phyloP scores from a whole-genome alignment of 1,139 yeast species.

The Magnusiomyces suaveolens region DNA sequence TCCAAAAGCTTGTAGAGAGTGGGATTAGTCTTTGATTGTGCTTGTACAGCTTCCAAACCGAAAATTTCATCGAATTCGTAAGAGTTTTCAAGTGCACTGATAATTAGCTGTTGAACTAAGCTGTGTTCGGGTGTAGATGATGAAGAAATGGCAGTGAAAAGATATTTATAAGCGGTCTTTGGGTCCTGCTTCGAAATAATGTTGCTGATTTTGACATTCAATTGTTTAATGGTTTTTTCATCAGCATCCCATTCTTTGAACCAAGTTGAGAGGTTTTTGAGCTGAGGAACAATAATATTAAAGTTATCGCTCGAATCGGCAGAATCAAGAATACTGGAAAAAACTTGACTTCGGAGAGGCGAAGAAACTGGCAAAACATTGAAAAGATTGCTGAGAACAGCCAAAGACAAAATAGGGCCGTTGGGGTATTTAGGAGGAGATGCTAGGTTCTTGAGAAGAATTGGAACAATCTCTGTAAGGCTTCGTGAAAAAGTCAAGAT shows the following conservation, averaged over 20 bases:
- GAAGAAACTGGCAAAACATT: conserved; percentile 32
- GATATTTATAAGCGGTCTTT: conserved; percentile 25
- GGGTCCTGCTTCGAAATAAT: conserved; percentile 22
- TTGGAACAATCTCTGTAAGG: conserved; percentile 28
- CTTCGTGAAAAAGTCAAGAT: conserved; percentile 32
- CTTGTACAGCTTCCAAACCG: conserved; percentile 29
- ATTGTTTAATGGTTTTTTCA: conserved; percentile 23
- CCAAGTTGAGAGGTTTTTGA: conserved; percentile 34
- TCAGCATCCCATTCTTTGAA: conserved; percentile 32
- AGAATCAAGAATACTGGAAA: conserved; percentile 30
- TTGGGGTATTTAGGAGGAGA: conserved; percentile 24
- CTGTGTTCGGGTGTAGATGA: conserved; percentile 19
- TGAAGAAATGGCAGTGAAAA: conserved; percentile 26
- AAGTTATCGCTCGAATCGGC: conserved; percentile 29
- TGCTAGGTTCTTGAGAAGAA: conserved; percentile 28
- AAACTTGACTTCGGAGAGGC: conserved; percentile 28
- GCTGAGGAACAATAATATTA: conserved; percentile 32
- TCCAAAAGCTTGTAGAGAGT: conserved; percentile 26
- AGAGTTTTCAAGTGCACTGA: conserved; percentile 23
- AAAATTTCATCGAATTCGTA: conserved; percentile 32
- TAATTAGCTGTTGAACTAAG: conserved; percentile 25
- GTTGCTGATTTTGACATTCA: conserved; percentile 26
- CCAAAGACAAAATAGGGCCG: conserved; percentile 29
- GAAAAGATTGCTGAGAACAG: conserved; percentile 35
- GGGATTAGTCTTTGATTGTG: conserved; percentile 18